A percentile compares a stretch with the other conserved stretches of the same genome.
Conservation (phyloP, 129 eudicot species). For the Saussurea involucrata region DNA sequence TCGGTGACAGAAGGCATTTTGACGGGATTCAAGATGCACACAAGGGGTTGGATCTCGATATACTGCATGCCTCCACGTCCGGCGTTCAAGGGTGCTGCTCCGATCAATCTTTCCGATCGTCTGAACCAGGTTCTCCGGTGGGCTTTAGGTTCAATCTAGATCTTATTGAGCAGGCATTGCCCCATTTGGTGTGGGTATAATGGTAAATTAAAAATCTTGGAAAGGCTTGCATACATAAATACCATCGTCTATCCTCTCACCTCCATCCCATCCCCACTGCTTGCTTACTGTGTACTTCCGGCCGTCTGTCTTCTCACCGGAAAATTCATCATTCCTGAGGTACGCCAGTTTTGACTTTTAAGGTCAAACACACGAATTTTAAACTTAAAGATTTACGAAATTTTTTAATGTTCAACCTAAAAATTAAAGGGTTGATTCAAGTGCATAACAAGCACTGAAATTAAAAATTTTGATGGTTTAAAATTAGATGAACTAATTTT, state of each 20-base stretch:
- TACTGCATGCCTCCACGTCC: slow-evolving; percentile 91
- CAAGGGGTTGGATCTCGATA: slow-evolving; percentile 81
- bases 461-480: neutral
- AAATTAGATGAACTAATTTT: neutral
- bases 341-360: slow-evolving; percentile 11
- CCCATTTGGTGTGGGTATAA: slow-evolving; percentile 87
- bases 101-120: slow-evolving; percentile 92
- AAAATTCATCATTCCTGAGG: slow-evolving; percentile 83
- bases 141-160: slow-evolving; percentile 85
- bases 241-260: slow-evolving; percentile 84
- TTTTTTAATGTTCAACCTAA: neutral
- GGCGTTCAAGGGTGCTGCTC: slow-evolving; percentile 89
- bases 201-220: slow-evolving; percentile 59
- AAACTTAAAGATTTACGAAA: neutral
- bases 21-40: slow-evolving; percentile 86
- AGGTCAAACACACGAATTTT: neutral
- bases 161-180: slow-evolving; percentile 81
- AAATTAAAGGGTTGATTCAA: neutral
- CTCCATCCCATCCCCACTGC: slow-evolving; percentile 66
- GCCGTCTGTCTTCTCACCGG: slow-evolving; percentile 78
- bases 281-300: slow-evolving; percentile 81
- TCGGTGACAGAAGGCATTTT: slow-evolving; percentile 88
- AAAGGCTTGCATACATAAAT: slow-evolving; percentile 77
- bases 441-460: neutral
- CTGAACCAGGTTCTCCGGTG: slow-evolving; percentile 87